A percentile compares a stretch with the other conserved stretches of the same genome.
These are phyloP conservation scores for Linnemannia elongata DNA, from an alignment of 192 early-diverging fungal species.

Conservation along the genomic window DNA sequence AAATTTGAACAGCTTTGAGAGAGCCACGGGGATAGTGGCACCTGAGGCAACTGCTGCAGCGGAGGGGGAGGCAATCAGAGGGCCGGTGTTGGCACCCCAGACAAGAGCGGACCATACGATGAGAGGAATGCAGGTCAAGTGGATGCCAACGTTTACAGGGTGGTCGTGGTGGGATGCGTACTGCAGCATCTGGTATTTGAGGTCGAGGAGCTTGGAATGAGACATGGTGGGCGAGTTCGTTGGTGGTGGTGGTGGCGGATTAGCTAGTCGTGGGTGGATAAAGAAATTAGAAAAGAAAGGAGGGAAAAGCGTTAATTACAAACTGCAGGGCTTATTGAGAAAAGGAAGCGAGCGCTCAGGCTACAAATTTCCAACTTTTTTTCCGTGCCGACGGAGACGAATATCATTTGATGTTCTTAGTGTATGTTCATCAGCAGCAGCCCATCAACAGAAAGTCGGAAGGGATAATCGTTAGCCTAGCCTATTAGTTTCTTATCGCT, in stretches of 20 bases:
- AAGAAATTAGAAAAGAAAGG: conserved; percentile 7
- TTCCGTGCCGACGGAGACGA: background rate
- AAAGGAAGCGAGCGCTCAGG: background rate
- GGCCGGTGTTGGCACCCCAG: conserved; percentile 61
- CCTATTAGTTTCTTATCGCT: too few species aligned
- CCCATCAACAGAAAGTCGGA: too few species aligned
- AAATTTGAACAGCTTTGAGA: conserved; percentile 52
- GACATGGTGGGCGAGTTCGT: background rate
- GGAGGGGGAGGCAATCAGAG: conserved; percentile 57
- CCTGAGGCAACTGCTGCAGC: conserved; percentile 51
- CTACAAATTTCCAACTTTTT: background rate
- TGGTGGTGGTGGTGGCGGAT: background rate
- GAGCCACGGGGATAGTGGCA: conserved; percentile 41
- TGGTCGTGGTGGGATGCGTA: conserved; percentile 89
- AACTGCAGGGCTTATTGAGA: background rate
- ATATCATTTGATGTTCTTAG: too few species aligned
- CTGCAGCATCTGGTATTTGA: conserved; percentile 81
- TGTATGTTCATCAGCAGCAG: too few species aligned
- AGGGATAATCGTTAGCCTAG: too few species aligned
- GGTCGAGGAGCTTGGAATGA: conserved; percentile 74
- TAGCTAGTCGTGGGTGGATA: background rate
- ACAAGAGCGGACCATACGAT: conserved; percentile 88
- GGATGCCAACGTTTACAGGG: conserved; percentile 82
- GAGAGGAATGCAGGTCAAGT: conserved; percentile 91
- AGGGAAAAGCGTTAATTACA: background rate